Percentiles rank a stretch among this genome's conserved stretches.
These are phyloP conservation scores for Beauveria sp. DNA, from an alignment of 2,329 filamentous ascomycete genomes.

Conservation along the genomic window DNA sequence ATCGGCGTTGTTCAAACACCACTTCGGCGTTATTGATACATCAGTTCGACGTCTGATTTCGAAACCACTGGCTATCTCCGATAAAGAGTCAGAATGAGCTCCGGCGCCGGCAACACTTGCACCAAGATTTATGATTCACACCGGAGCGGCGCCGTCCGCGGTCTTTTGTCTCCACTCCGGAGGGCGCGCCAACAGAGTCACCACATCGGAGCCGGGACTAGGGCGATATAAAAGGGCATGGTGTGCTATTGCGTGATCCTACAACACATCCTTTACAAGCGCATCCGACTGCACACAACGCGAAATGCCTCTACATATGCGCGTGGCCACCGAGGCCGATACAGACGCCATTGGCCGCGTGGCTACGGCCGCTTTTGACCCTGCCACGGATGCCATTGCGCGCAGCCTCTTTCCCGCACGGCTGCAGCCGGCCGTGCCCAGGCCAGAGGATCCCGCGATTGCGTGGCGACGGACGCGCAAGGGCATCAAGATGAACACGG, in stretches of 20 bases:
- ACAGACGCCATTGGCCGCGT: constrained; percentile 19
- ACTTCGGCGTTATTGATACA: not conserved
- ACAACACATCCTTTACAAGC: not conserved
- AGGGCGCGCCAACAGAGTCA: not conserved
- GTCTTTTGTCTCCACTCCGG: not conserved
- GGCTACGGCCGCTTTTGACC: constrained; percentile 18
- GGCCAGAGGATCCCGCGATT: constrained; percentile 1
- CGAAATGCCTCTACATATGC: constrained; percentile 19
- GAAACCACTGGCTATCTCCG: not conserved
- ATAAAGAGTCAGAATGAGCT: not conserved
- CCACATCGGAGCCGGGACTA: not conserved
- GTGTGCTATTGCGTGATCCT: not conserved
- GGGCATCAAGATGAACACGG: constrained; percentile 9
- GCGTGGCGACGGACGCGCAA: constrained; percentile 15
- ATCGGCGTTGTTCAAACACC: not conserved
- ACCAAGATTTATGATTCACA: not conserved
- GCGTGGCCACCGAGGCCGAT: constrained; percentile 19
- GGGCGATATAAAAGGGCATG: not conserved
- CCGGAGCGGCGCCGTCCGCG: not conserved
- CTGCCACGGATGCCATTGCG: constrained; percentile 13
- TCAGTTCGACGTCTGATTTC: too few species aligned
- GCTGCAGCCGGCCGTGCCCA: constrained; percentile 8
- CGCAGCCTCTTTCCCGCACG: constrained; percentile 13
- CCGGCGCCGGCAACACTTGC: not conserved
- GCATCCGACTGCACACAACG: not conserved